Evolutionary conservation across 495 filamentous ascomycete species (phyloP).

Genomic region (Apiosordaria backusii): DNA sequence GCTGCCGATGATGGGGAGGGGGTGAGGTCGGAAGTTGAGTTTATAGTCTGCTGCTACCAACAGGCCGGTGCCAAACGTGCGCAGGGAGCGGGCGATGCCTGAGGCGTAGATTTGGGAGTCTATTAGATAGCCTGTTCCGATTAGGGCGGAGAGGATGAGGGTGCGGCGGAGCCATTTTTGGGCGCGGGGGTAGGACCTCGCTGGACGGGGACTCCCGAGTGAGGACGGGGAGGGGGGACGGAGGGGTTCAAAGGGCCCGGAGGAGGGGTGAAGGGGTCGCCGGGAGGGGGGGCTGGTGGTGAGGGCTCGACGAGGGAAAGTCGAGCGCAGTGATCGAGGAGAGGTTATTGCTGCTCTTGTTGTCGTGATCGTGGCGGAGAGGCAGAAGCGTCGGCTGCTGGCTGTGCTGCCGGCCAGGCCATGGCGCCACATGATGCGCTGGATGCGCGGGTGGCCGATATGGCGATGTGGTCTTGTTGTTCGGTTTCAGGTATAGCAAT

Average conservation of each 20-base stretch:
- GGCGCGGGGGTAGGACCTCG: constrained; percentile 62
- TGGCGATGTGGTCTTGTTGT: not conserved
- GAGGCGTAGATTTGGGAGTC: constrained; percentile 75
- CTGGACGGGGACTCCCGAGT: constrained; percentile 68
- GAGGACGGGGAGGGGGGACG: constrained; percentile 74
- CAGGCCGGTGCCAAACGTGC: constrained; percentile 75
- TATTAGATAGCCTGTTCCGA: constrained; percentile 59
- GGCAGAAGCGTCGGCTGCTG: not conserved
- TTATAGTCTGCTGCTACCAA: constrained; percentile 91
- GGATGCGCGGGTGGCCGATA: not conserved
- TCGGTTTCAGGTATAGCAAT: not conserved
- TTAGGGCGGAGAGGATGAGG: constrained; percentile 55
- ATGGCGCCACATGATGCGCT: constrained; percentile 16
- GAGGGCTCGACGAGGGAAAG: not conserved
- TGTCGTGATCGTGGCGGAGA: not conserved
- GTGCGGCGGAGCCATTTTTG: constrained; percentile 75
- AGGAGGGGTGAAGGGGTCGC: constrained; percentile 16
- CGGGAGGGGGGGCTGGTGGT: not conserved
- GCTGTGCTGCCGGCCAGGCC: constrained; percentile 6
- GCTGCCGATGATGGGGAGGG: constrained; percentile 47
- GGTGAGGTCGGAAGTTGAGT: constrained; percentile 83
- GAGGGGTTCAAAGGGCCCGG: constrained; percentile 60
- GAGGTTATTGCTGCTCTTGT: not conserved
- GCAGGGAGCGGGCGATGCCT: constrained; percentile 70
- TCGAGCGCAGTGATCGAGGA: not conserved